Conservation (phyloP, 2,329 filamentous ascomycete genomes). For the Alternaria sp. region DNA sequence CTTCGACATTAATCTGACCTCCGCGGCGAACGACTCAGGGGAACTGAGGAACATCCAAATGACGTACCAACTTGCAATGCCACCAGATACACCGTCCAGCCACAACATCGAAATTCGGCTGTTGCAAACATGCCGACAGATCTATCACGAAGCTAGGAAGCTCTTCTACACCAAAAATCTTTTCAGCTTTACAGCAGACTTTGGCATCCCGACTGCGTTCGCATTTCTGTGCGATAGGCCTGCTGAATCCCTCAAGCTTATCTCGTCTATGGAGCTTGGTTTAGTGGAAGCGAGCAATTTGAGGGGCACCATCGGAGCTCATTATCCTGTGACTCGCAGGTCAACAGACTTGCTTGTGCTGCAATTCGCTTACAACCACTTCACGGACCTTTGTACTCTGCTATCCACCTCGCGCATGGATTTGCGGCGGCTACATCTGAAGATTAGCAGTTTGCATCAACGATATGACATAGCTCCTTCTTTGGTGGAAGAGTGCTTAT, state of each 20-base stretch:
- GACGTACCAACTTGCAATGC: constrained; percentile 32
- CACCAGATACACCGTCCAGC: background rate
- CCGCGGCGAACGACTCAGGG: constrained; percentile 8
- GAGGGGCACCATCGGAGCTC: constrained; percentile 22
- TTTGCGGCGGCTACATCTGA: constrained; percentile 28
- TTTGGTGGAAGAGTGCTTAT: constrained; percentile 21
- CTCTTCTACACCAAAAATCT: constrained; percentile 36
- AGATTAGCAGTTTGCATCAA: constrained; percentile 24
- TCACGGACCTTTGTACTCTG: constrained; percentile 33
- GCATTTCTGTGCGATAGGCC: constrained; percentile 36
- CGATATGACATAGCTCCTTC: constrained; percentile 16
- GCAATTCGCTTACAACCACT: constrained; percentile 33
- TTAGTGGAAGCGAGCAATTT: constrained; percentile 34
- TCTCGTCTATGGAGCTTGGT: constrained; percentile 29
- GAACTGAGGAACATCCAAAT: constrained; percentile 26
- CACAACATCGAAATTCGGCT: constrained; percentile 19
- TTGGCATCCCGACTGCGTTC: constrained; percentile 35
- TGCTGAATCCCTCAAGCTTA: constrained; percentile 20
- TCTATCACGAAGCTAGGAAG: constrained; percentile 33
- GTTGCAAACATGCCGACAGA: constrained; percentile 32
- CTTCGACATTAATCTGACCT: constrained; percentile 27
- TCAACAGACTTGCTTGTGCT: constrained; percentile 31
- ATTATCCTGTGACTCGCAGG: constrained; percentile 25
- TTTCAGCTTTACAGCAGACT: constrained; percentile 35
- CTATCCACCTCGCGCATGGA: constrained; percentile 30